These are phyloP conservation scores for Cyclotella baltica DNA, from an alignment of 108 stramenopile genomes.

Conservation along the genomic window DNA sequence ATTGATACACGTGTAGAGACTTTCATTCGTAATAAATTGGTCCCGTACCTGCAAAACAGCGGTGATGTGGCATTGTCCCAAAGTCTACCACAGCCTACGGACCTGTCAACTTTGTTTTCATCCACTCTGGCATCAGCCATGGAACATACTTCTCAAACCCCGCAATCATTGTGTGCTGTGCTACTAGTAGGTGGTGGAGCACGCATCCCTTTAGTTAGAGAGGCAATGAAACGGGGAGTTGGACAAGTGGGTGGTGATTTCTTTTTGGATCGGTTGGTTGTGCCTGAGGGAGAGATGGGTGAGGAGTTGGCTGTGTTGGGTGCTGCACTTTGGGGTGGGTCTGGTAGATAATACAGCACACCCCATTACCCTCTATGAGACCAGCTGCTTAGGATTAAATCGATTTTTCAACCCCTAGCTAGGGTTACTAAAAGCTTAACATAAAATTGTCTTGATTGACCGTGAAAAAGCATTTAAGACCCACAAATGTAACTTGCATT, in stretches of 20 bases:
- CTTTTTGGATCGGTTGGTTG: slow-evolving; percentile 28
- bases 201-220: slow-evolving; percentile 52
- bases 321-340: slow-evolving; percentile 46
- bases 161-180: slow-evolving; percentile 57
- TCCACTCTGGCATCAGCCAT: slow-evolving; percentile 67
- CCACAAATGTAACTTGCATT: too few species aligned
- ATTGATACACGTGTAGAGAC: slow-evolving; percentile 64
- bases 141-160: slow-evolving; percentile 59
- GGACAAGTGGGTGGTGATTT: slow-evolving; percentile 40
- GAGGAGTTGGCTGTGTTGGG: slow-evolving; percentile 48
- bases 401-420: too few species aligned
- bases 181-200: slow-evolving; percentile 77
- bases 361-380: too few species aligned
- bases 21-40: slow-evolving; percentile 35
- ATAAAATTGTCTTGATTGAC: too few species aligned
- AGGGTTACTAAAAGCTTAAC: too few species aligned
- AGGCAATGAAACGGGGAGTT: slow-evolving; percentile 36
- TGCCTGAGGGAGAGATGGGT: slow-evolving; percentile 50
- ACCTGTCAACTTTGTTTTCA: slow-evolving; percentile 57
- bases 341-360: too few species aligned
- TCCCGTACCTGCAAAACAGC: slow-evolving; percentile 22
- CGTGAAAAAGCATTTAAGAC: too few species aligned
- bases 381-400: too few species aligned
- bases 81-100: slow-evolving; percentile 67
- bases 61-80: slow-evolving; percentile 42